Evolutionary conservation across 306 rosid species (phyloP).

Genomic region (Notholithocarpus densiflorus): DNA sequence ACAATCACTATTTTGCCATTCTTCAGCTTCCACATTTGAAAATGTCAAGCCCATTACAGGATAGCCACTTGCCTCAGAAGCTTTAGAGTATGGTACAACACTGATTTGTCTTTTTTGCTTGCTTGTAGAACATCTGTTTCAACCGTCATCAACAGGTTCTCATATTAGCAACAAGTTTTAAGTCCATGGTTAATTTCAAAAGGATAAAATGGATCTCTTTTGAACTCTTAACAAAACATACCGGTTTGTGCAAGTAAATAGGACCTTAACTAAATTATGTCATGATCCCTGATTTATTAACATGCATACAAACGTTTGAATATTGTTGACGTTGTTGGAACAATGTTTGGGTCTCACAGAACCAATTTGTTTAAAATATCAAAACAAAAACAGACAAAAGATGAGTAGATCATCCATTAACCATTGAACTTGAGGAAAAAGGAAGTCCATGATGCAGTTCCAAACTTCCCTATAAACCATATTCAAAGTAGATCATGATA

Average conservation of each 20-base stretch:
- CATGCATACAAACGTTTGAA: background rate
- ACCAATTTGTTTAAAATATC: background rate
- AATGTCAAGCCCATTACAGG: slow-evolving; percentile 21
- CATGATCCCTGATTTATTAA: background rate
- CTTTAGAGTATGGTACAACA: slow-evolving; percentile 87
- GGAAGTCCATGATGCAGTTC: too few relatives aligned
- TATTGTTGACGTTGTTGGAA: background rate
- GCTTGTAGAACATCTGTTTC: slow-evolving; percentile 99
- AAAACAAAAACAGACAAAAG: background rate
- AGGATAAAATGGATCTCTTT: background rate
- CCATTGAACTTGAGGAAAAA: background rate
- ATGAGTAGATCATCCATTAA: background rate
- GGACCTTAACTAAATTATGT: background rate
- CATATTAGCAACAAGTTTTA: slow-evolving; percentile 13
- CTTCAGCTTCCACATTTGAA: slow-evolving; percentile 34
- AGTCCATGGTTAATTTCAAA: background rate
- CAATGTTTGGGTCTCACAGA: background rate
- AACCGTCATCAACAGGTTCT: slow-evolving; percentile 22
- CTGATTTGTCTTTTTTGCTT: slow-evolving; percentile 85
- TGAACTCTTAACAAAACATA: slow-evolving; percentile 12
- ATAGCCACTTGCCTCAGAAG: slow-evolving; percentile 21
- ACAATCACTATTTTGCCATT: slow-evolving; percentile 44
- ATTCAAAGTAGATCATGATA: too few relatives aligned
- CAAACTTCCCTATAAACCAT: too few relatives aligned
- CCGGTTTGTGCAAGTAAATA: background rate